Evolutionary conservation across 768 basidiomycete genomes (phyloP).

Genomic region (Trametes coccinea): DNA sequence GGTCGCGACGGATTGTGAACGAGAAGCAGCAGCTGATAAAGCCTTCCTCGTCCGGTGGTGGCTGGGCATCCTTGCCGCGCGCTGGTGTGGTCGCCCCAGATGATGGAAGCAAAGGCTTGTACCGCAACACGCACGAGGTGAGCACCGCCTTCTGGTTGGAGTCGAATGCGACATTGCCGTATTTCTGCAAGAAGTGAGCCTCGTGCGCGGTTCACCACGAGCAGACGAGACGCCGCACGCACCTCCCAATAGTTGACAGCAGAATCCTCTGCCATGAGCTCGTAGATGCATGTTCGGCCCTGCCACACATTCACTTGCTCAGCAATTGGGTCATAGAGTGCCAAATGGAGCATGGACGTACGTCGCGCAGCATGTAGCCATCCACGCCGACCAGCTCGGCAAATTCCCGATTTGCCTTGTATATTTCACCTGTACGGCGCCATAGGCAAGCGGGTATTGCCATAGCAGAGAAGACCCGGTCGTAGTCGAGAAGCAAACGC

Average conservation of each 20-base stretch:
- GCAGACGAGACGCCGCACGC: constrained; percentile 20
- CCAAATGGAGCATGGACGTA: constrained; percentile 34
- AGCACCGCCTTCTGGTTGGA: constrained; percentile 91
- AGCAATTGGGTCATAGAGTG: background rate
- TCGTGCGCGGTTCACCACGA: background rate
- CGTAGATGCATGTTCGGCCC: constrained; percentile 94
- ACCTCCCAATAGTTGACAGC: constrained; percentile 99
- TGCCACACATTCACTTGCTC: constrained; percentile 31
- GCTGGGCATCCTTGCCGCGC: constrained; percentile 29
- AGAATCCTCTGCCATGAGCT: constrained; percentile 96
- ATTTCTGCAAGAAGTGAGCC: constrained; percentile 63
- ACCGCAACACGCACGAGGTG: constrained; percentile 86
- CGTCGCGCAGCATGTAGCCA: constrained; percentile 85
- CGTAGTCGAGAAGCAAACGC: constrained; percentile 91
- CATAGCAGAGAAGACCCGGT: constrained; percentile 93
- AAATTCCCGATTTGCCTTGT: constrained; percentile 97
- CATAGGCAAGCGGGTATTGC: constrained; percentile 96
- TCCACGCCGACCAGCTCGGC: constrained; percentile 87
- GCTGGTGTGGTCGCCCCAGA: constrained; percentile 36
- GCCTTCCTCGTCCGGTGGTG: constrained; percentile 60
- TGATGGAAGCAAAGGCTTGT: constrained; percentile 62
- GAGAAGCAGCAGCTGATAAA: constrained; percentile 88
- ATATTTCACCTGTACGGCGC: constrained; percentile 97
- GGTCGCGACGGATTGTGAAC: constrained; percentile 84
- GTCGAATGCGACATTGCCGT: constrained; percentile 91